Base-by-base conservation (phyloP, 2,329 filamentous ascomycete genomes). In the Clonostachys rosea region DNA sequence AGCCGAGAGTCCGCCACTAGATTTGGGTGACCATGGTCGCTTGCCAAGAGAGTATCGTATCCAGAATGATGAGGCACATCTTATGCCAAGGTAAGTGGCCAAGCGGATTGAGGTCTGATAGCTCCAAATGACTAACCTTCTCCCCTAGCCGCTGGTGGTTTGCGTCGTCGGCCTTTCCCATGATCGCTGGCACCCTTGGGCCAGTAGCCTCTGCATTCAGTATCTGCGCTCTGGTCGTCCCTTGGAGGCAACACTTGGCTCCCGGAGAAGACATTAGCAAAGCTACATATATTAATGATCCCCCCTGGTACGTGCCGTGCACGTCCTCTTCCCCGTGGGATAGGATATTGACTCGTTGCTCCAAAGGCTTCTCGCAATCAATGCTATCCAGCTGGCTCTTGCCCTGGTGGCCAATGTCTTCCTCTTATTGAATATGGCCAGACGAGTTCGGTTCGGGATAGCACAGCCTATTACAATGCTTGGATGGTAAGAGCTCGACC, bases 201-300 rank as follows among this genome's bases (percentile, higher is more conserved):
- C 91, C 91, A 0, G 79, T 95, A 10, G 91, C 91, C 4, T 95
- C 91, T 49, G 84, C 94, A 33, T 87, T 94, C 66, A 92, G 87
- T 49, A 90, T 96, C 49, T 90, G 87, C 51, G 89, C 91, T 8
- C 75, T 96, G 14, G 88, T 89, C 2, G 84, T 83, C 30, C 81
- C 81, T 18, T 96, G 91, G 91, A 76, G 88, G 50, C 79, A 85
- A 60, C 71, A 72, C 43, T 66, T 79, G 6, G 61, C 65, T 2
- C 71, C 75, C 0, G 69, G 71, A 0, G 68, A 75, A 6, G 61
- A 74, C 2, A 59, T 77, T 6, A 67, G 75, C 9, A 58, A 70
- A 2, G 83, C 80, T 1, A 34, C 53, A 2, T 81, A 78, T 24
- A 75, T 87, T 47, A 39, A 54, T 0, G 90, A 95, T 62, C 90